A percentile compares a stretch with the other conserved stretches of the same genome.
phyloP scores from a whole-genome alignment of 495 filamentous ascomycete genomes.

The Alectoria sarmentosa region DNA sequence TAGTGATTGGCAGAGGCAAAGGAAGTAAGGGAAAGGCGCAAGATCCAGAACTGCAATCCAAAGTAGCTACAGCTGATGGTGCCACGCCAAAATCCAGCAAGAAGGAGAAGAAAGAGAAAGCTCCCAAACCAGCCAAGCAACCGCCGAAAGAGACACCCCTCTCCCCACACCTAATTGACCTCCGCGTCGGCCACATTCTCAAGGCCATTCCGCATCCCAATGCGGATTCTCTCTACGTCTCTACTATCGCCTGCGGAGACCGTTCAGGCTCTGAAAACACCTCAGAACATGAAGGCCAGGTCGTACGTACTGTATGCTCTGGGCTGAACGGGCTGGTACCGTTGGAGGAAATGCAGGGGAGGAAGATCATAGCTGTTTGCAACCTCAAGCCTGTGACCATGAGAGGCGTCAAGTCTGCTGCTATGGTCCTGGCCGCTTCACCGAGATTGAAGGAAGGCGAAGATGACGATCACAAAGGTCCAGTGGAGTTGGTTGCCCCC shows the following conservation, averaged over 20 bases:
- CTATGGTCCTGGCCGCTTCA: slow-evolving; percentile 95
- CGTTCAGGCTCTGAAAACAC: slow-evolving; percentile 80
- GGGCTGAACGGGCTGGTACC: slow-evolving; percentile 90
- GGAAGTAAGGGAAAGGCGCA: slow-evolving; percentile 37
- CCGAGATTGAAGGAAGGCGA: slow-evolving; percentile 70
- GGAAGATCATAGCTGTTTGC: slow-evolving; percentile 90
- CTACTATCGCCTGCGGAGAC: slow-evolving; percentile 94
- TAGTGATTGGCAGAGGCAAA: slow-evolving; percentile 41
- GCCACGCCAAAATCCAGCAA: slow-evolving; percentile 33
- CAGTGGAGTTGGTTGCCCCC: slow-evolving; percentile 86
- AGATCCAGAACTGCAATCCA: slow-evolving; percentile 34
- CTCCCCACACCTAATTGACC: slow-evolving; percentile 81
- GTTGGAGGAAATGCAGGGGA: slow-evolving; percentile 89
- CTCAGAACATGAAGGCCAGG: slow-evolving; percentile 75
- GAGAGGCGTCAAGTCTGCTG: slow-evolving; percentile 90
- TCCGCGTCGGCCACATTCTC: slow-evolving; percentile 94
- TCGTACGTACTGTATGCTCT: slow-evolving; percentile 91
- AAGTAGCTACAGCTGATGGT: slow-evolving; percentile 36
- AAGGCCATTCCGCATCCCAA: slow-evolving; percentile 93
- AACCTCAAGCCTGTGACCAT: slow-evolving; percentile 99
- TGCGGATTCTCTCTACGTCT: slow-evolving; percentile 91
- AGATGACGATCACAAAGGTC: slow-evolving; percentile 77
- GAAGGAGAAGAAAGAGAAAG: slow-evolving; percentile 83
- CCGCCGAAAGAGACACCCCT: slow-evolving; percentile 61
- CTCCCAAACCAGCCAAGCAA: slow-evolving; percentile 58